Evolutionary conservation across 2,329 filamentous ascomycete genomes (phyloP).

Genomic region (Paracamarosporium sp.): DNA sequence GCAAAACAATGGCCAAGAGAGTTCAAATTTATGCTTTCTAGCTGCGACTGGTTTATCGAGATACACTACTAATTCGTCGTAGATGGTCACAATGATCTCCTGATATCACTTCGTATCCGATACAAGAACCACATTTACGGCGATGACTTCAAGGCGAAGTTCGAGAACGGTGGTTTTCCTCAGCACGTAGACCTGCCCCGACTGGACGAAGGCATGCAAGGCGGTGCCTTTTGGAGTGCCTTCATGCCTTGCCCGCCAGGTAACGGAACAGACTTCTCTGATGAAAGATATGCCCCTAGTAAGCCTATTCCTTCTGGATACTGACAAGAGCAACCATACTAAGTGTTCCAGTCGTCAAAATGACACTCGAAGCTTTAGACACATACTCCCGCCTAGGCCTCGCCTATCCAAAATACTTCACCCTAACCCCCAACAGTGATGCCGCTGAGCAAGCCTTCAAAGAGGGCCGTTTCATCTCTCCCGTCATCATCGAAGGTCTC

Average conservation of each 20-base stretch:
- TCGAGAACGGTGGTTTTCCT: slow-evolving; percentile 71
- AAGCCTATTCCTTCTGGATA: slow-evolving; percentile 32
- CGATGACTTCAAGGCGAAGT: slow-evolving; percentile 74
- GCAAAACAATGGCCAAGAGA: no score
- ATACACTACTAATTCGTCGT: slow-evolving; percentile 22
- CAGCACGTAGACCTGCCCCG: slow-evolving; percentile 82
- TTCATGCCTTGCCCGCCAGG: slow-evolving; percentile 74
- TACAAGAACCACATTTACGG: slow-evolving; percentile 82
- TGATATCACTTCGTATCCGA: slow-evolving; percentile 70
- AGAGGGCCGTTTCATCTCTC: slow-evolving; percentile 42
- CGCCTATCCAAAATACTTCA: slow-evolving; percentile 73
- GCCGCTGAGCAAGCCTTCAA: slow-evolving; percentile 65
- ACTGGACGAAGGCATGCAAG: slow-evolving; percentile 72
- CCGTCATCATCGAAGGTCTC: slow-evolving; percentile 64
- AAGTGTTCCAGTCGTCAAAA: slow-evolving; percentile 61
- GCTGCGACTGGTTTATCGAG: no score
- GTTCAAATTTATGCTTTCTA: no score
- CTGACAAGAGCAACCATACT: slow-evolving; percentile 1
- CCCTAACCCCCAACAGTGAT: slow-evolving; percentile 64
- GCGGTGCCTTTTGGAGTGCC: slow-evolving; percentile 94
- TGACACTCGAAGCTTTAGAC: slow-evolving; percentile 78
- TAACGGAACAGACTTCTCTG: slow-evolving; percentile 74
- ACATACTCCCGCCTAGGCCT: slow-evolving; percentile 69
- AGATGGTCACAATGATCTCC: slow-evolving; percentile 92
- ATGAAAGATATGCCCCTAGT: slow-evolving; percentile 74